Percentiles rank a stretch among this genome's conserved stretches.
Conservation (phyloP, 306 rosid species). For the Fagus sylvatica region DNA sequence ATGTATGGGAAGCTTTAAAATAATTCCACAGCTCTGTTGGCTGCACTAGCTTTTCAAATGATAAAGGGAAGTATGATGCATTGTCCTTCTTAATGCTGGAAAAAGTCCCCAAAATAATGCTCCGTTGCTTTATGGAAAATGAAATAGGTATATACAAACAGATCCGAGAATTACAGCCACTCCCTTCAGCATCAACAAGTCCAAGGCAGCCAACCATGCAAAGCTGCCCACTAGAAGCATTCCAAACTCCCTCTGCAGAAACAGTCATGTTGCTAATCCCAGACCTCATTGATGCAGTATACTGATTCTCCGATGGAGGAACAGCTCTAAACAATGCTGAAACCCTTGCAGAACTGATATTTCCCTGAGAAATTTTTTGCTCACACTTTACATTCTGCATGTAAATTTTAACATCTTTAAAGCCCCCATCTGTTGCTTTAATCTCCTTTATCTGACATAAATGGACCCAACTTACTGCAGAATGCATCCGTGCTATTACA, state of each 20-base stretch:
- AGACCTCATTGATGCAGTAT: constrained; percentile 62
- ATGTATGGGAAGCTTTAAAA: constrained; percentile 60
- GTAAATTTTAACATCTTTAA: constrained; percentile 62
- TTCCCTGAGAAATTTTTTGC: constrained; percentile 27
- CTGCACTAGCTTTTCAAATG: constrained; percentile 65
- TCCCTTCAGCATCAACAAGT: constrained; percentile 44
- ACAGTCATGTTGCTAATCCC: constrained; percentile 73
- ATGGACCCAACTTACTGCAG: constrained; percentile 85
- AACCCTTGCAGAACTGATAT: constrained; percentile 58
- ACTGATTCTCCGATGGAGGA: constrained; percentile 68
- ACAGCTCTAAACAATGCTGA: constrained; percentile 79
- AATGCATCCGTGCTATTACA: constrained; percentile 65
- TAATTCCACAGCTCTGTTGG: constrained; percentile 75
- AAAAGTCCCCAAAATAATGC: constrained; percentile 68
- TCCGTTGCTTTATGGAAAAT: constrained; percentile 69
- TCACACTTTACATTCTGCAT: constrained; percentile 75
- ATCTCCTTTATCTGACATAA: constrained; percentile 57
- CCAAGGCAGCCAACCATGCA: constrained; percentile 95
- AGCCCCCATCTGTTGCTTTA: constrained; percentile 71
- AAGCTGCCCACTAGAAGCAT: constrained; percentile 82
- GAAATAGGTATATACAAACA: constrained; percentile 74
- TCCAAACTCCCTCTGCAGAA: constrained; percentile 91
- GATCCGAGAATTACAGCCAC: constrained; percentile 63
- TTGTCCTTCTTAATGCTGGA: constrained; percentile 44
- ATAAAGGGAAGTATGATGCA: constrained; percentile 64